Evolutionary conservation across 2,329 filamentous ascomycete species (phyloP), one percentile per base, ranked within the genome.

Genomic region (Xylaria sp.): DNA sequence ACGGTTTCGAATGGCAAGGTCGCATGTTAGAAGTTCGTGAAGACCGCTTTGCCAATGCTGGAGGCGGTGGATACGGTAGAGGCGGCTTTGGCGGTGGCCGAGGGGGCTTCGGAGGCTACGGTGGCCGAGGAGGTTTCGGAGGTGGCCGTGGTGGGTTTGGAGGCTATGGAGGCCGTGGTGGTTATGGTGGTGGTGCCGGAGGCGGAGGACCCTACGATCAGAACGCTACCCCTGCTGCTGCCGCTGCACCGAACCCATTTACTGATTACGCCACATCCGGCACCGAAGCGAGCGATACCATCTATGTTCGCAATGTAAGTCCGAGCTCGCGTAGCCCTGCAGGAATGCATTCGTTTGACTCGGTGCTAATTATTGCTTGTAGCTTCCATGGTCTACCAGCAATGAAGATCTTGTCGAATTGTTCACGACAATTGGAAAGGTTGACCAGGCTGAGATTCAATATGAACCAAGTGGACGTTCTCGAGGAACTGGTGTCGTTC

Each of bases 331-430:
- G 31, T 53, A 23, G 20, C 28, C 20, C 42, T 28, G 40, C 4
- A 44, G 40, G 57, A 20, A 71, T 78, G 65, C 10, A 10, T 48
- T n/a, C 44, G n/a, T 20, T 46, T 42, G 31, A 26, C 17, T 62
- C 77, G 62, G 61, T 66, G 51, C 73, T 77, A 70, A 76, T 17
- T 42, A 59, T 56, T 49, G 46, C 15, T 61, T 81, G 11, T 75
- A 97, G 94, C 89, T 99, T 71, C 96, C 96, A 13, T 99, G 96
- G 96, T 98, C 96, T 33, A 99, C 96, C 17, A 97, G 94, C 84
- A 98, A 99, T 78, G 96, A 99, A 71, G 96, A 99, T 80, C 85
- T 99, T 31, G 89, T 98, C 66, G 96, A 99, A 80, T 87, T 99
- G 23, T 99, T 99, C 85, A 94, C 92, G 20, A 99, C 96, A 11